Percentiles rank a stretch among this genome's conserved stretches.
These are phyloP conservation scores for Trichosanthes truncata DNA, from an alignment of 306 rosid genomes.

Conservation along the genomic window DNA sequence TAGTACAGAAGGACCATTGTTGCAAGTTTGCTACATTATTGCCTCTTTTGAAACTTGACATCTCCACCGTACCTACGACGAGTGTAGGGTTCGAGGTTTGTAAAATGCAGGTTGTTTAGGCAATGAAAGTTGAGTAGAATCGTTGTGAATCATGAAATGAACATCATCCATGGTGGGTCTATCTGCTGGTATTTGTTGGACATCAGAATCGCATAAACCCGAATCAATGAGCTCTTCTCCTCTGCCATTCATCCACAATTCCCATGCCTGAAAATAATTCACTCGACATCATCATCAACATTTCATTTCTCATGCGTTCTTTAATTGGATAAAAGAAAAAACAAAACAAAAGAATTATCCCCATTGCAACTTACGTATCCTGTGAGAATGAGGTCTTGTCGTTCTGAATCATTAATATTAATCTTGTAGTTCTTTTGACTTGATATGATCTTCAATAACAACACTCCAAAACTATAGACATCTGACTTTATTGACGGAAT, in stretches of 20 bases:
- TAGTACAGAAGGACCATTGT: too few relatives aligned
- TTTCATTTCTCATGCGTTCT: background rate
- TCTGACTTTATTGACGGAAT: slow-evolving; percentile 13
- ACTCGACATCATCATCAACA: too few relatives aligned
- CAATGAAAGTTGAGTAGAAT: slow-evolving; percentile 14
- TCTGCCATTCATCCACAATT: slow-evolving; percentile 24
- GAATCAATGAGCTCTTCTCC: slow-evolving; percentile 19
- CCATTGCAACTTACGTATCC: slow-evolving; percentile 23
- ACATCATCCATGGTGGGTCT: slow-evolving; percentile 33
- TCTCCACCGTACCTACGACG: too few relatives aligned
- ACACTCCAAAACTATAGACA: slow-evolving; percentile 16
- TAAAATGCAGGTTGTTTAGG: slow-evolving; percentile 36
- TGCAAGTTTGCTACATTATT: too few relatives aligned
- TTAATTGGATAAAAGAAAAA: background rate
- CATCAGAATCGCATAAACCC: background rate
- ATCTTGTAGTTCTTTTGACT: slow-evolving; percentile 17
- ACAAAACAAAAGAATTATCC: too few relatives aligned
- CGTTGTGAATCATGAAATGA: slow-evolving; percentile 19
- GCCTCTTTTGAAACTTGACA: too few relatives aligned
- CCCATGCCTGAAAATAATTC: too few relatives aligned
- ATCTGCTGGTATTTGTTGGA: slow-evolving; percentile 26
- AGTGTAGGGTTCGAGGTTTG: too few relatives aligned
- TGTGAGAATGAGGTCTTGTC: slow-evolving; percentile 11
- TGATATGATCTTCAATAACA: too few relatives aligned
- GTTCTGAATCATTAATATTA: background rate